Evolutionary conservation across 305 asterid genomes (phyloP).

Genomic region (Fraxinus sp.): DNA sequence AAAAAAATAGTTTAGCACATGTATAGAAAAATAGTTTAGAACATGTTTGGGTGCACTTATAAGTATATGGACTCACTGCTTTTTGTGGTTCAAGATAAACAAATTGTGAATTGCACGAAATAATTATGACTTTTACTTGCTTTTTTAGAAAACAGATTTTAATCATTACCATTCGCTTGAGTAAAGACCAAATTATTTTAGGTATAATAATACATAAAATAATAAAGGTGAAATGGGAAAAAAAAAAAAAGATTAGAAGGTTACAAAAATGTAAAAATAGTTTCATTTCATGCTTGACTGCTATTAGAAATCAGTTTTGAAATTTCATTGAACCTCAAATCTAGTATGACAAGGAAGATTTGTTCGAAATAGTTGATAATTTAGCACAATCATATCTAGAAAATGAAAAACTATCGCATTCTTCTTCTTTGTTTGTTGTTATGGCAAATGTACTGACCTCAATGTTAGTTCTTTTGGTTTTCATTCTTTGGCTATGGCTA

Average conservation of each 20-base stretch:
- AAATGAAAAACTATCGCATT: too few species aligned
- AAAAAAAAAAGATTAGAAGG: not conserved
- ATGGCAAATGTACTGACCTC: not conserved
- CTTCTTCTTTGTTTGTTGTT: not conserved
- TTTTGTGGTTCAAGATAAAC: not conserved
- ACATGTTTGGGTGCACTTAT: not conserved
- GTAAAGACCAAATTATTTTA: not conserved
- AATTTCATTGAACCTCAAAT: not conserved
- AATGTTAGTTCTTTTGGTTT: not conserved
- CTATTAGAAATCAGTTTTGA: not conserved
- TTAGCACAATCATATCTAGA: not conserved
- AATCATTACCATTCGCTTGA: not conserved
- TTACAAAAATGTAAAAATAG: not conserved
- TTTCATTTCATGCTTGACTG: not conserved
- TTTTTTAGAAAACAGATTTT: too few species aligned
- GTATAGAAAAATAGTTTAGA: not conserved
- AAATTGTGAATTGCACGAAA: too few species aligned
- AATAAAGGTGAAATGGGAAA: not conserved
- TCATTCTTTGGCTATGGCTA: not conserved
- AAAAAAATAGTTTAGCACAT: not conserved
- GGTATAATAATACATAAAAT: not conserved
- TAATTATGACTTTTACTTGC: not conserved
- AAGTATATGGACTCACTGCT: not conserved
- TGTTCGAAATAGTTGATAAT: not conserved
- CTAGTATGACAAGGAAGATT: not conserved